Conservation (phyloP, 2,329 filamentous ascomycete species). For the Hirsutella minnesotensis region DNA sequence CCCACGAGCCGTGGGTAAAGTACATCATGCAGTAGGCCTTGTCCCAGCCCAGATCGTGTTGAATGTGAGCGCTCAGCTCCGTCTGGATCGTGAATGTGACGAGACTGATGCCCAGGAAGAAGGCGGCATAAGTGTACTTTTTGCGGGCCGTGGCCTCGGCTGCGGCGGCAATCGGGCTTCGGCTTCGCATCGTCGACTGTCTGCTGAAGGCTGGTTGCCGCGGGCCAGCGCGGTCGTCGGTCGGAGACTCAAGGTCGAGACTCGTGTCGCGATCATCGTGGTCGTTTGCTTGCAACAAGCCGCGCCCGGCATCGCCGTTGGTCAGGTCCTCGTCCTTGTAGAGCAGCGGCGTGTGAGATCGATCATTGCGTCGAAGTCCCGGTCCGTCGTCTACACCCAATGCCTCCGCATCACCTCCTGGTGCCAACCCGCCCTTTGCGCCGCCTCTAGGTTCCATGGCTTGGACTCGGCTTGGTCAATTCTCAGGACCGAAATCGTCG, state of each 20-base stretch:
- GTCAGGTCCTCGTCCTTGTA: conserved; percentile 7
- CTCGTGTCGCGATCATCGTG: conserved; percentile 10
- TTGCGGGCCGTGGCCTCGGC: conserved; percentile 44
- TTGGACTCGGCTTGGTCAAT: conserved; percentile 8
- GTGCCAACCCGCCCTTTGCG: conserved; percentile 13
- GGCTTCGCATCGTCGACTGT: conserved; percentile 62
- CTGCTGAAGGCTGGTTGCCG: conserved; percentile 16
- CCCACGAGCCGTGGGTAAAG: conserved; percentile 90
- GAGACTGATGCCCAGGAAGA: conserved; percentile 74
- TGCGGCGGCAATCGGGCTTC: conserved; percentile 49
- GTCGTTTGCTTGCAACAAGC: conserved; percentile 8
- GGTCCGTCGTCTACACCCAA: conserved; percentile 3
- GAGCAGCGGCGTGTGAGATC: conserved; percentile 9
- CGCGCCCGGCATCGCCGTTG: conserved; percentile 14
- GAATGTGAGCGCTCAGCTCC: conserved; percentile 89
- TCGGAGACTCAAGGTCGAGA: conserved; percentile 9
- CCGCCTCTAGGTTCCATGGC: conserved; percentile 23
- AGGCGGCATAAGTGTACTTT: conserved; percentile 77
- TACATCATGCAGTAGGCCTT: conserved; percentile 99
- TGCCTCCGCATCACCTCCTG: background rate
- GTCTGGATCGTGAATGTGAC: conserved; percentile 89
- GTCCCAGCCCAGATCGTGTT: conserved; percentile 84
- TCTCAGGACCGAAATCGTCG: conserved; percentile 16
- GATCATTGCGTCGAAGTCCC: conserved; percentile 4
- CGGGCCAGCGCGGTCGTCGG: conserved; percentile 7